phyloP scores from a whole-genome alignment of 495 filamentous ascomycete species.

The Trichoderma reesei region DNA sequence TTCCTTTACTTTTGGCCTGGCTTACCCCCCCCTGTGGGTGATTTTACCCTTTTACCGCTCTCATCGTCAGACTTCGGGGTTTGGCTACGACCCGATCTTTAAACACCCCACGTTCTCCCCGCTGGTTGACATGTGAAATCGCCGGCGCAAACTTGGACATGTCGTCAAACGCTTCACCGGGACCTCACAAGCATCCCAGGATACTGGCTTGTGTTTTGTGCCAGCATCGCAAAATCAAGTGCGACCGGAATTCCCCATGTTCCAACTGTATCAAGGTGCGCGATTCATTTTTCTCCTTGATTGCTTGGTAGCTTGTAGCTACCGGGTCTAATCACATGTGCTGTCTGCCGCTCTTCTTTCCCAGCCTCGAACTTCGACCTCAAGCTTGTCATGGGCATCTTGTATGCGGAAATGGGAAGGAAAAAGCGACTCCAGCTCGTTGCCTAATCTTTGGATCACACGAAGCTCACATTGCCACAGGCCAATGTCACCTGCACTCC shows the following conservation, averaged over 20 bases:
- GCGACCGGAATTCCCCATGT: constrained; percentile 58
- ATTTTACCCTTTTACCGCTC: background rate
- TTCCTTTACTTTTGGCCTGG: background rate
- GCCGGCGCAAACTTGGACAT: background rate
- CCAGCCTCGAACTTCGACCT: constrained; percentile 14
- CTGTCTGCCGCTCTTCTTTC: background rate
- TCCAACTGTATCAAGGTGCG: constrained; percentile 49
- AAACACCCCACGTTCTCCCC: constrained; percentile 6
- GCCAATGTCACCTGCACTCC: constrained; percentile 37
- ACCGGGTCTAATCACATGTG: background rate
- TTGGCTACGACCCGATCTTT: background rate
- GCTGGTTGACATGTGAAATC: constrained; percentile 8
- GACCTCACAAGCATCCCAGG: background rate
- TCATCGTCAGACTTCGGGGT: background rate
- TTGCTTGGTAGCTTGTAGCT: constrained; percentile 9
- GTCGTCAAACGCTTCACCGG: constrained; percentile 3
- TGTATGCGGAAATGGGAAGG: background rate
- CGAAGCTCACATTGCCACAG: constrained; percentile 19
- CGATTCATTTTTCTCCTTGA: constrained; percentile 1
- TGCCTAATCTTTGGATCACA: background rate
- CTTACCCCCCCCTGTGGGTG: background rate
- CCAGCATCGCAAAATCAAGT: constrained; percentile 59
- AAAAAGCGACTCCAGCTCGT: background rate
- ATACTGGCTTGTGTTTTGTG: constrained; percentile 37
- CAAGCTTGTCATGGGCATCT: background rate